Conservation (phyloP, 2,329 filamentous ascomycete genomes). For the Trichoderma sp. region DNA sequence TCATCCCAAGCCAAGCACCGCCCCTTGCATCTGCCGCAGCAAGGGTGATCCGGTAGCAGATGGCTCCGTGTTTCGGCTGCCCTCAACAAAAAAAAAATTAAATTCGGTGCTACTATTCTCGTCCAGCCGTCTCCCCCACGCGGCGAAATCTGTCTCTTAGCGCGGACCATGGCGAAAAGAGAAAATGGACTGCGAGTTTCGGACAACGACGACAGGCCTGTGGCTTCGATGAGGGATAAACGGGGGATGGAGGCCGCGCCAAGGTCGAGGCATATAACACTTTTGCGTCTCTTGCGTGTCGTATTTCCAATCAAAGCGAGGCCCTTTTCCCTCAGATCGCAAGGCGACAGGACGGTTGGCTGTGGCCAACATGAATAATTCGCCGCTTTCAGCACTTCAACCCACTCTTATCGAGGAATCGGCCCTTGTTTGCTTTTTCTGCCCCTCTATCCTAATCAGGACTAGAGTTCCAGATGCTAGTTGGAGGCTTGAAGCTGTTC, state of each 20-base stretch:
- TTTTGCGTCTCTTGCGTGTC: not conserved
- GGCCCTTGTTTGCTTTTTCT: not conserved
- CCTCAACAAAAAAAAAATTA: slow-evolving; percentile 21
- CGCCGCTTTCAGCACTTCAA: not conserved
- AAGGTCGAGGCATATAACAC: not conserved
- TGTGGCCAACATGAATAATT: slow-evolving; percentile 2
- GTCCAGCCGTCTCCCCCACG: slow-evolving; percentile 16
- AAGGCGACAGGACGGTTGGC: not conserved
- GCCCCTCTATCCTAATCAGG: slow-evolving; percentile 18
- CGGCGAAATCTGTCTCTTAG: slow-evolving; percentile 4
- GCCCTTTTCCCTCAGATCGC: not conserved
- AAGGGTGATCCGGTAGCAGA: not conserved
- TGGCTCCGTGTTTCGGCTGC: slow-evolving; percentile 20
- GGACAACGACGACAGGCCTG: not conserved
- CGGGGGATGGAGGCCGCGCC: not conserved
- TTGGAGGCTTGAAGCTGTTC: not conserved
- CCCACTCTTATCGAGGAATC: slow-evolving; percentile 21
- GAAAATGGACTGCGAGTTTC: not conserved
- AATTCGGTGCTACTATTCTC: slow-evolving; percentile 8
- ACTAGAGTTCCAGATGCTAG: slow-evolving; percentile 1
- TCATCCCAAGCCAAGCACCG: not conserved
- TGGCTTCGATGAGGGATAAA: not conserved
- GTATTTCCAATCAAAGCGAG: not conserved
- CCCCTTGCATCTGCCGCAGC: slow-evolving; percentile 4
- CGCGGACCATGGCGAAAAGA: not conserved